These are phyloP conservation scores for Powellomyces hirtus DNA, from an alignment of 192 early-diverging fungal species.

Conservation along the genomic window DNA sequence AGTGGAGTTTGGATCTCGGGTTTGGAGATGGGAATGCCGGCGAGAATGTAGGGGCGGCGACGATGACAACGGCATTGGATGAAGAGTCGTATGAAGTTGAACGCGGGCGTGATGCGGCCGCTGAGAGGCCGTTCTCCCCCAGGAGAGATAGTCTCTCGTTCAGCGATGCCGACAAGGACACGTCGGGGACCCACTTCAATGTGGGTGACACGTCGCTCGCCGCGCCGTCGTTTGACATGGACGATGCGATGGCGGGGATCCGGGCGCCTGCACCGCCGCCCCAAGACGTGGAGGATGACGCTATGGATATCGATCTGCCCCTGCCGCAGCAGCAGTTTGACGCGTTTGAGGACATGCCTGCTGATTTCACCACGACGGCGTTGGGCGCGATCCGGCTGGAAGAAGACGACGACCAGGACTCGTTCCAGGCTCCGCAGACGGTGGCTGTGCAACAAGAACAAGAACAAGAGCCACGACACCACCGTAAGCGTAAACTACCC, in stretches of 20 bases:
- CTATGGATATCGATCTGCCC: slow-evolving; percentile 21
- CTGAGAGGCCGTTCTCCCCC: slow-evolving; percentile 24
- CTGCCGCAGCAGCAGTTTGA: background rate
- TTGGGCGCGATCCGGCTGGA: background rate
- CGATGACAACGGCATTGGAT: background rate
- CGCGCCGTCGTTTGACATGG: background rate
- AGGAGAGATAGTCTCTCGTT: slow-evolving; percentile 11
- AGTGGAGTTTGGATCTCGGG: slow-evolving; percentile 38
- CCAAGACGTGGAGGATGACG: background rate
- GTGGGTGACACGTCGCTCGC: slow-evolving; percentile 3
- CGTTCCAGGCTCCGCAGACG: slow-evolving; percentile 2
- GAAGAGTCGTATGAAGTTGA: slow-evolving; percentile 52
- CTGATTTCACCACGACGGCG: background rate
- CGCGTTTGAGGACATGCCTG: background rate
- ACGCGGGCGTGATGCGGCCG: slow-evolving; percentile 50
- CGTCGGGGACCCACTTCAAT: too few relatives aligned
- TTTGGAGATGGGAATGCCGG: slow-evolving; percentile 30
- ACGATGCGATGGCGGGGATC: background rate
- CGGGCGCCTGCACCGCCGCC: too few relatives aligned
- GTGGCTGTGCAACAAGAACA: background rate
- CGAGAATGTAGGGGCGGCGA: background rate
- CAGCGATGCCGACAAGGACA: background rate
- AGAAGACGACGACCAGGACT: slow-evolving; percentile 5
- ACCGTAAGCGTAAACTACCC: slow-evolving; percentile 50
- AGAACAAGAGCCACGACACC: background rate